Evolutionary conservation across 345 rosid species (phyloP), one percentile per base, ranked within the genome.

Genomic region (Gossypium stocksii): DNA sequence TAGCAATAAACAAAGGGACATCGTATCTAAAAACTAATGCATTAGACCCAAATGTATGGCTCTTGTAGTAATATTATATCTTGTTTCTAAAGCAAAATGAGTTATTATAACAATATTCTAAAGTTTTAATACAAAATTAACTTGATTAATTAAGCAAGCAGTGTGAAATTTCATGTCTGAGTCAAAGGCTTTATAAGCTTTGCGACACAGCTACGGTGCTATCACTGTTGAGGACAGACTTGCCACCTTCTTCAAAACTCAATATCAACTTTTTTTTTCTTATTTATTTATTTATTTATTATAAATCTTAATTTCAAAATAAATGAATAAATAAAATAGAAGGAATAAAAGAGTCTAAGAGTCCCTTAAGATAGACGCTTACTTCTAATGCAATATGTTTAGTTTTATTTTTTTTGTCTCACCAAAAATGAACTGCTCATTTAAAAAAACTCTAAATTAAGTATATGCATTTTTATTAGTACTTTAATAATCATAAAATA

Each of bases 281-380:
- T 52, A 16, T 52, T n/a, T n/a, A n/a, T n/a, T 27, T 27, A 2
- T 27, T 27, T 27, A 27, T 27, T 27, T 27, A 27, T 27, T 27
- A 27, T 53, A 53, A n/a, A 7, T 53, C 20, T 53, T 17, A 5
- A 17, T 53, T 53, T 53, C 9, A 53, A 17, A 53, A 17, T 29
- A 4, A 29, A 29, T 4, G 38, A 3, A 29, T 4, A 29, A 27
- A 27, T 27, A 27, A 27, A 44, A 8, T 6, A 44, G 2, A 44
- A 44, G 1, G 10, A 1, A 44, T 8, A 9, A 44, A 44, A 44
- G 48, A 44, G 10, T 9, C 2, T 44, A 9, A 44, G 48, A 3
- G 5, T 3, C 4, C 5, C 0, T 10, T 44, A 1, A 9, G 2
- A 2, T 44, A 0, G 1, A 7, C 0, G 10, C 2, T 44, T 10